A percentile compares a stretch with the other conserved stretches of the same genome.
phyloP scores from a whole-genome alignment of 768 basidiomycete species.

The Mycena rebaudengoi region DNA sequence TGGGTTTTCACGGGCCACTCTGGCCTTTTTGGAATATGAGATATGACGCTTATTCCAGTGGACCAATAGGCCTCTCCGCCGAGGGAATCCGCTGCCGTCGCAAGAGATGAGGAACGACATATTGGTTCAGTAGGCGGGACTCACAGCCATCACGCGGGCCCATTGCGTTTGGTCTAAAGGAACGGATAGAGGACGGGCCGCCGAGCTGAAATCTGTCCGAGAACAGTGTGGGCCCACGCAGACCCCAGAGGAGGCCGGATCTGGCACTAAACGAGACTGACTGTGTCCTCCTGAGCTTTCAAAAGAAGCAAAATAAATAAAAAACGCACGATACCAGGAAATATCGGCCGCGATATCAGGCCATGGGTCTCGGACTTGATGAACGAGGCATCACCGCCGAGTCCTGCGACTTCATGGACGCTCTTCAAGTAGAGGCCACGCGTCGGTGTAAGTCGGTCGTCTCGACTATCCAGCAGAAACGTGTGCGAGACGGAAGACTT shows the following conservation, averaged over 20 bases:
- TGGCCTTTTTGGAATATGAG: conserved; percentile 73
- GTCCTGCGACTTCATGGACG: conserved; percentile 76
- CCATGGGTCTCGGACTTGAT: conserved; percentile 77
- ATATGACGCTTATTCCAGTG: conserved; percentile 76
- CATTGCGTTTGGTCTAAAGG: conserved; percentile 78
- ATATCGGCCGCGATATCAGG: conserved; percentile 66
- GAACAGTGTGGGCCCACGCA: conserved; percentile 64
- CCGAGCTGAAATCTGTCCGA: conserved; percentile 93
- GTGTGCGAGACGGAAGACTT: conserved; percentile 89
- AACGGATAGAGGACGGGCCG: conserved; percentile 85
- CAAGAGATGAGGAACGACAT: neutral
- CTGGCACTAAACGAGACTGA: conserved; percentile 78
- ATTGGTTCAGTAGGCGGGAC: conserved; percentile 25
- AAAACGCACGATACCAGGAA: conserved; percentile 64
- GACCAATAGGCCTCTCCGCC: conserved; percentile 89
- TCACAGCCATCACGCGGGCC: conserved; percentile 80
- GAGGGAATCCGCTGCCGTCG: conserved; percentile 74
- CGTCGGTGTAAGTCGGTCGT: conserved; percentile 71
- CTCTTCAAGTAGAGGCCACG: conserved; percentile 70
- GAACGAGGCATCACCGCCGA: conserved; percentile 83
- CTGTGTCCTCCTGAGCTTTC: conserved; percentile 38
- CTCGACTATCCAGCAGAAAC: conserved; percentile 77
- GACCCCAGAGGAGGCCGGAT: conserved; percentile 73
- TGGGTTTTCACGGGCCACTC: conserved; percentile 91
- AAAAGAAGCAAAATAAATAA: neutral